Evolutionary conservation across 192 early-diverging fungal species (phyloP), one percentile per base, ranked within the genome.

Genomic region (Coemansia sp.): DNA sequence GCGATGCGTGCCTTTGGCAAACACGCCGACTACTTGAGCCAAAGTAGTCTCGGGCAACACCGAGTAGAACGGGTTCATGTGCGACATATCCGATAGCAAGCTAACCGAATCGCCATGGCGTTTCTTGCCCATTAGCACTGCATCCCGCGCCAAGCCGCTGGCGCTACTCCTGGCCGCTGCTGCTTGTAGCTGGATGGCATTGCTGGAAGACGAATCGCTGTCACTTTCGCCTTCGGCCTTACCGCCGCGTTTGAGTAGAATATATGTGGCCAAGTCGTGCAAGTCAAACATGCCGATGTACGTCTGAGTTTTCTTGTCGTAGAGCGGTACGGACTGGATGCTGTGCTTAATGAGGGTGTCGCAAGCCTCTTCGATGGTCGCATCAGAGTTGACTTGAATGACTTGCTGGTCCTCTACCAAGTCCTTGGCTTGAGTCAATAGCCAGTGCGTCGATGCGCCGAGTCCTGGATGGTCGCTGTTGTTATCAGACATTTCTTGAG

Each of bases 271-370:
- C 51, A 93, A 70, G 59, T 95, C 94, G 59, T 88, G 91, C 68
- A 90, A 89, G 67, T 95, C 94, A 79, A 95, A 93, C 91, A 95
- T 92, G 37, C 94, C 94, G 17, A 91, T 83, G 71, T 87, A 95
- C 17, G 79, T 75, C 15, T 83, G 85, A 32, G 64, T 79, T 24
- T 46, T 35, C n/a, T 77, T 51, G 45, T 91, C 91, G 71, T 88
- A 93, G 2, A 95, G 87, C 4, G 94, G 94, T 1, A 92, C 92
- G 0, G 92, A 93, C 6, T 90, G 90, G 59, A 95, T 89, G 47
- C 86, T 86, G 63, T 92, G 86, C 64, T 89, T 68, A 29, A 93
- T 88, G 15, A 95, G 80, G 0, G 84, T 71, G 70, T 90, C 85
- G 75, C 92, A 92, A 0, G 92, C 90, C 12, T 88, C 86, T 58